Conservation (phyloP, 1,284 basidiomycete genomes). For the Apiotrichum siamense region DNA sequence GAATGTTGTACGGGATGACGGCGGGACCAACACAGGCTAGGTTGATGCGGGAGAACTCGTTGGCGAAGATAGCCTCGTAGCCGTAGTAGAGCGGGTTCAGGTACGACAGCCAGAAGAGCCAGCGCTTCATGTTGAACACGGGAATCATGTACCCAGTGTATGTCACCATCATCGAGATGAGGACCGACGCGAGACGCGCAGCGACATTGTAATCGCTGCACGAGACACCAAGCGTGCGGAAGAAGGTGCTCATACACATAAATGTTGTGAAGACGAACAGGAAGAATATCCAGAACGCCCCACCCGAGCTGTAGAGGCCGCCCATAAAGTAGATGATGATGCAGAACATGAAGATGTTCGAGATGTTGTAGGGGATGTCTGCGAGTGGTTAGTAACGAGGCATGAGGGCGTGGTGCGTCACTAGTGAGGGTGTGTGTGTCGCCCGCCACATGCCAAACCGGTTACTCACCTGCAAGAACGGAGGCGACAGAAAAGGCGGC, state of each 20-base stretch:
- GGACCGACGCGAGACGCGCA: constrained; percentile 50
- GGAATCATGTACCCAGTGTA: constrained; percentile 47
- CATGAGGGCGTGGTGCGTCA: too few relatives aligned
- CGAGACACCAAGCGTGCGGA: constrained; percentile 50
- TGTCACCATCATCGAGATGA: constrained; percentile 49
- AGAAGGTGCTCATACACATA: constrained; percentile 48
- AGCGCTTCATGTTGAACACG: constrained; percentile 70
- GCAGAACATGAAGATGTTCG: constrained; percentile 50
- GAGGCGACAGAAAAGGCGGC: constrained; percentile 38
- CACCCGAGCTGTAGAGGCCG: constrained; percentile 47
- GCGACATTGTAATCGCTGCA: constrained; percentile 51
- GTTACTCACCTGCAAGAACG: too few relatives aligned
- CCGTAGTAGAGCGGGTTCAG: constrained; percentile 67
- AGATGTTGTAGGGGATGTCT: constrained; percentile 51
- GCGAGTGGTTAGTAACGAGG: too few relatives aligned
- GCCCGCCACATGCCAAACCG: too few relatives aligned
- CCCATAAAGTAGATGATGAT: constrained; percentile 49
- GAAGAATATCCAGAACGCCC: constrained; percentile 50
- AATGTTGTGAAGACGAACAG: constrained; percentile 45
- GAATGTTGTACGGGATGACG: constrained; percentile 64
- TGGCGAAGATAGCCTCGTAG: constrained; percentile 65
- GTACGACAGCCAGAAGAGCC: constrained; percentile 68
- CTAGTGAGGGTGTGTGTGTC: too few relatives aligned
- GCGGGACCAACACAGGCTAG: constrained; percentile 63
- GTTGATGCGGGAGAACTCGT: constrained; percentile 69